Evolutionary conservation across 306 rosid genomes (phyloP), one percentile per base, ranked within the genome.

Genomic region (Vicia villosa): DNA sequence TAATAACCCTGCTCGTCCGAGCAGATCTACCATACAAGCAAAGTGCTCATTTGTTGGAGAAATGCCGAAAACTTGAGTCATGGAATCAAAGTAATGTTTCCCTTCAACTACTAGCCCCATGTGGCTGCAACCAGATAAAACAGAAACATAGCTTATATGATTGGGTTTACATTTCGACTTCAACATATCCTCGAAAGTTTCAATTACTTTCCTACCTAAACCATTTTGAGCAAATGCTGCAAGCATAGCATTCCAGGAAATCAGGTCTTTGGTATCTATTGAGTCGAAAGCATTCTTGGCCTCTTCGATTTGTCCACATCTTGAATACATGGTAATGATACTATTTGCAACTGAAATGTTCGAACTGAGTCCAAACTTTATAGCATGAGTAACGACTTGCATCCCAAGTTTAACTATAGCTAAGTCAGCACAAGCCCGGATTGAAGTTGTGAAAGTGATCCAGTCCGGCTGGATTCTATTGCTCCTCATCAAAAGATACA

Each of bases 221-320:
- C 94, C 94, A 68, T 88, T 85, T 67, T 88, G 90, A 52, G 94
- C 87, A 75, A 79, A 85, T 69, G 88, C 85, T 6, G 86, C 83
- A 86, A 83, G 80, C 75, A 88, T 81, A 8, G 88, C 87, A 70
- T 88, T 88, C 94, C 90, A 88, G 50, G 94, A 85, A 68, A 88
- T 80, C 74, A 81, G 47, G 76, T 80, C 76, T 83, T 85, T 88
- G 6, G 22, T 74, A 11, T 58, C 13, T 50, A 83, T 77, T 5
- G 75, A 79, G 43, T 83, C 80, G 60, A 88, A 88, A 64, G 64
- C 72, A 59, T 79, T 63, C 13, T 75, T 74, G 32, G 94, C 90
- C 67, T 83, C 90, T 66, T 75, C 67, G 43, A 85, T 77, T 57
- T 34, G 86, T 41, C 94, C 90, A 64, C 90, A 88, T 79, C 84